phyloP scores from a whole-genome alignment of 2,329 filamentous ascomycete genomes.

The Cercospora sojina region DNA sequence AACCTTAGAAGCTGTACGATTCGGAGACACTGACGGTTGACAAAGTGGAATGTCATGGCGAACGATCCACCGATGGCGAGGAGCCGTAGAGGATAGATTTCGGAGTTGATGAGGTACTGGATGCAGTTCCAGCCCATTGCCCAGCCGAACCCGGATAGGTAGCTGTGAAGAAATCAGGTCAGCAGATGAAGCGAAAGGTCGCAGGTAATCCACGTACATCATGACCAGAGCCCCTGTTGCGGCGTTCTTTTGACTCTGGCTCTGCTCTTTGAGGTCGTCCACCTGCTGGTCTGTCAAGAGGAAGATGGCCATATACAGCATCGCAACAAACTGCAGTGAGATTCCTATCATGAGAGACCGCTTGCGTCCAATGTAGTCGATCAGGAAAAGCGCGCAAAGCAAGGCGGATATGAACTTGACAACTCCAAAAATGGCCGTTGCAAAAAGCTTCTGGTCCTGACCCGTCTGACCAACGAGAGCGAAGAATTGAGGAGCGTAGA shows the following conservation, averaged over 20 bases:
- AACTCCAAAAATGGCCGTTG: slow-evolving; percentile 73
- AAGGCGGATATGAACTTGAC: slow-evolving; percentile 69
- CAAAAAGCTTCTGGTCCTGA: slow-evolving; percentile 66
- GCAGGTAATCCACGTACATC: slow-evolving; percentile 37
- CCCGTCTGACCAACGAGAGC: slow-evolving; percentile 68
- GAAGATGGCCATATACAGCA: slow-evolving; percentile 57
- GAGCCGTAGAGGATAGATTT: slow-evolving; percentile 73
- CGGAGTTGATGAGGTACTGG: slow-evolving; percentile 75
- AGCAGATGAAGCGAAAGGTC: neutral
- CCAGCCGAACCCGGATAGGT: slow-evolving; percentile 65
- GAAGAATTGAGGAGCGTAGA: slow-evolving; percentile 75
- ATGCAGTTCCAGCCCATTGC: slow-evolving; percentile 49
- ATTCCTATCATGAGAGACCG: slow-evolving; percentile 49
- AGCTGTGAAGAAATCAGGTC: neutral
- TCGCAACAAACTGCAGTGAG: slow-evolving; percentile 40
- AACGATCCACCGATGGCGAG: slow-evolving; percentile 68
- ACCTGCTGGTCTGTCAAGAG: slow-evolving; percentile 60
- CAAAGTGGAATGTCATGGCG: slow-evolving; percentile 75
- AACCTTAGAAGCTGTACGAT: neutral
- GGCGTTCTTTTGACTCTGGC: slow-evolving; percentile 52
- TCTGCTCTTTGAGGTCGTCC: slow-evolving; percentile 51
- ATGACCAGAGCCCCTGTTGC: slow-evolving; percentile 62
- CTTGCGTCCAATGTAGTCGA: slow-evolving; percentile 76
- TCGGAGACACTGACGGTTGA: slow-evolving; percentile 49
- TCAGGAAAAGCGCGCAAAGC: slow-evolving; percentile 72